Conservation (phyloP, 352 stramenopile species). For the Pythium sukuiense region DNA sequence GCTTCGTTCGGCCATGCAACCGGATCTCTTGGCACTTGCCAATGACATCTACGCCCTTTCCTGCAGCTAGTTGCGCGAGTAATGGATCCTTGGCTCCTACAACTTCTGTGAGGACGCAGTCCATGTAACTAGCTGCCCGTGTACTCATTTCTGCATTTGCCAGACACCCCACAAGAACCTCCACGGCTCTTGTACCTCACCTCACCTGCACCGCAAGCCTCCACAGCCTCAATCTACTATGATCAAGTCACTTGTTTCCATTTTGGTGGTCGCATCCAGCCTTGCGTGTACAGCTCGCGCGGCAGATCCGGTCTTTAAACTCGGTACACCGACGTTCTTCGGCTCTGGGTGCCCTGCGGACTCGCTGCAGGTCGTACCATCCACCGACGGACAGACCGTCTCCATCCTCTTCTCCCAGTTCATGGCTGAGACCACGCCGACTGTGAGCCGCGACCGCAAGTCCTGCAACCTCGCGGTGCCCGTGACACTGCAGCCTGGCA, state of each 20-base stretch:
- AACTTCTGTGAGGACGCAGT: neutral
- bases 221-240: neutral
- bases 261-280: neutral
- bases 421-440: constrained; percentile 18
- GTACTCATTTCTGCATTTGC: neutral
- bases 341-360: constrained; percentile 25
- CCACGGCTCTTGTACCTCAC: neutral
- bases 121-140: neutral
- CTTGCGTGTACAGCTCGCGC: neutral
- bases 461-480: constrained; percentile 34
- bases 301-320: constrained; percentile 23
- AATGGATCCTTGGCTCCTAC: neutral
- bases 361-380: constrained; percentile 21
- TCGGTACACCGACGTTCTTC: constrained; percentile 27
- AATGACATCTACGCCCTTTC: neutral
- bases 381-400: constrained; percentile 23
- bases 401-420: constrained; percentile 31
- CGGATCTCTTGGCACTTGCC: neutral
- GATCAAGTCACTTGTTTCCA: neutral
- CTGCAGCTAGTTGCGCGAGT: neutral
- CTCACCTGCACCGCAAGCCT: neutral
- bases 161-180: neutral
- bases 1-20: neutral
- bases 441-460: constrained; percentile 17
- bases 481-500: constrained; percentile 22